phyloP scores from a whole-genome alignment of 495 filamentous ascomycete species.

The Hypoxylon perforatum region DNA sequence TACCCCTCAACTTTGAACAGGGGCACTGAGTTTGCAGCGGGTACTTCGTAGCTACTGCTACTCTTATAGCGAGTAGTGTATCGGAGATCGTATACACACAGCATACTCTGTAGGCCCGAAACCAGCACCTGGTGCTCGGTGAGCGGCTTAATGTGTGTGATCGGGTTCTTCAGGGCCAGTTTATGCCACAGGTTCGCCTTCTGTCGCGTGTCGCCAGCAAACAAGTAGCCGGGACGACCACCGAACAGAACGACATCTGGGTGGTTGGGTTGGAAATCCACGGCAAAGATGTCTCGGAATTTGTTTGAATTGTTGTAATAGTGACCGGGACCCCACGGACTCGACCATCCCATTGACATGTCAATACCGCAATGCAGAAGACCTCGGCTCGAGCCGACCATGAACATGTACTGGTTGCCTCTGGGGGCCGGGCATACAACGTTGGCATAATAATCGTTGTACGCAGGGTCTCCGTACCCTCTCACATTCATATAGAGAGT shows the following conservation, averaged over 20 bases:
- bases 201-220: slow-evolving; percentile 49
- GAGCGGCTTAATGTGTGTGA: slow-evolving; percentile 49
- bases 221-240: slow-evolving; percentile 49
- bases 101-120: slow-evolving; percentile 47
- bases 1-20: slow-evolving; percentile 51
- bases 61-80: slow-evolving; percentile 26
- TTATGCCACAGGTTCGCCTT: slow-evolving; percentile 23
- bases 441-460: slow-evolving; percentile 17
- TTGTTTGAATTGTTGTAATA: not conserved
- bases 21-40: slow-evolving; percentile 27
- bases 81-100: slow-evolving; percentile 56
- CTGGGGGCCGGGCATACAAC: slow-evolving; percentile 34
- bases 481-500: not conserved
- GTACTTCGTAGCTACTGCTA: not conserved
- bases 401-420: slow-evolving; percentile 34
- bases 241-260: slow-evolving; percentile 49
- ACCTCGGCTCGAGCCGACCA: slow-evolving; percentile 49
- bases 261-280: slow-evolving; percentile 45
- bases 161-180: slow-evolving; percentile 24
- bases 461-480: not conserved
- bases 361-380: slow-evolving; percentile 22
- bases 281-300: slow-evolving; percentile 33
- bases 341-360: slow-evolving; percentile 1
- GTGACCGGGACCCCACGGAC: not conserved
- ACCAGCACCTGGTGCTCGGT: slow-evolving; percentile 50